Evolutionary conservation across 1,284 basidiomycete genomes (phyloP), one percentile per base, ranked within the genome.

Genomic region (Wolfiporia cocos): DNA sequence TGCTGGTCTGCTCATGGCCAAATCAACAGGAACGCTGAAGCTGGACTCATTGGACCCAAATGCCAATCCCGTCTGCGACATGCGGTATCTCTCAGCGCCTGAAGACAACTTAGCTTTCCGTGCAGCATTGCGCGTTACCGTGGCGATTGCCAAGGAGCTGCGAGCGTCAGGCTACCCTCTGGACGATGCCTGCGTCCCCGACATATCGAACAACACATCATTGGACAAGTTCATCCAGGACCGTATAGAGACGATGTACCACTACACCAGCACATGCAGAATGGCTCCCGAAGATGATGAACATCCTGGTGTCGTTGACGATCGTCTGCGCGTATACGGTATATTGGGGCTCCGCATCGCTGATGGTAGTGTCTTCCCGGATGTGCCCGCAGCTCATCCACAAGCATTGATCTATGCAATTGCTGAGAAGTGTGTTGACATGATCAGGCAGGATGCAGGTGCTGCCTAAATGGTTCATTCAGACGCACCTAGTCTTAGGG

Each of bases 241-340:
- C 14, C 44, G 52, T 23, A 35, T 55, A 3, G 47, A 52, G 21
- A 63, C 62, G 15, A 61, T 55, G 19, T 65, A 58, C 47, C 66
- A 69, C 41, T 67, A 66, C 42, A 51, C 59, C 3, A 62, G 55
- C 7, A 63, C 63, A 5, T 68, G 65, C 44, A 48, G 66, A 2
- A 68, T 67, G 66, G 72, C 65, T 14, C 55, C 53, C 9, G 61
- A 55, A 33, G 37, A 55, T 18, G 58, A 58, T 30, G 28, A 22
- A 19, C 5, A 15, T 18, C 20, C 24, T 7, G 43, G 43, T 3
- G 38, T 44, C n/a, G 64, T 80, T 5, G 74, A 79, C 43, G 53
- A 68, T 6, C 52, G 67, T 46, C 55, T 81, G 38, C 50, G 60
- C 9, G 76, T 81, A 12, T 68, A 74, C 42, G 76, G 78, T 1